These are phyloP conservation scores for Insectozyma bohioensis DNA, from an alignment of 1,139 yeast species.

Conservation along the genomic window DNA sequence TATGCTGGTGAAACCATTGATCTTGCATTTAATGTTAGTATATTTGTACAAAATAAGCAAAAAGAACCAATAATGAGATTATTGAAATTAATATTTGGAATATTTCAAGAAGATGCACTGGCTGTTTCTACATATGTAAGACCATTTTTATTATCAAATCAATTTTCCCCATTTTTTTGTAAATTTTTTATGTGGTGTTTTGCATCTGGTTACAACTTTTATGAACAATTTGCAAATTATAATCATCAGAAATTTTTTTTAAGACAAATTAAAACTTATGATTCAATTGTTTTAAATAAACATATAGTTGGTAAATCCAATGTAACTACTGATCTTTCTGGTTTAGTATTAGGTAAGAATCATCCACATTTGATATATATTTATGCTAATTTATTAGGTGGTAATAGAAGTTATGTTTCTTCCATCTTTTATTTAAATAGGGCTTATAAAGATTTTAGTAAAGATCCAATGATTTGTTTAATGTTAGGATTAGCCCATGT, in stretches of 20 bases:
- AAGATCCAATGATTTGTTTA: constrained; percentile 78
- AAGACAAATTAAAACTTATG: constrained; percentile 87
- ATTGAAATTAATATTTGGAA: constrained; percentile 65
- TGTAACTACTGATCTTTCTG: constrained; percentile 46
- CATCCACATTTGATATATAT: constrained; percentile 74
- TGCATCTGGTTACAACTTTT: constrained; percentile 58
- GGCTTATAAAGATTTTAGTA: constrained; percentile 59
- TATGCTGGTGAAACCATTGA: constrained; percentile 73
- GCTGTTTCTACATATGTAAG: constrained; percentile 56
- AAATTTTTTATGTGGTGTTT: constrained; percentile 68
- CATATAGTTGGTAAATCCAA: constrained; percentile 79
- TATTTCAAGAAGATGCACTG: constrained; percentile 51
- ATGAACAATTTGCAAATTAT: constrained; percentile 62
- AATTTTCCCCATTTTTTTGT: constrained; percentile 70
- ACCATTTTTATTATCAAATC: constrained; percentile 61
- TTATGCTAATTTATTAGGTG: constrained; percentile 76
- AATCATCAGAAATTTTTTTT: constrained; percentile 87
- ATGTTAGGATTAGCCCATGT: constrained; percentile 77
- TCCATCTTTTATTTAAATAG: constrained; percentile 68
- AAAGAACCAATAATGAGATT: constrained; percentile 58
- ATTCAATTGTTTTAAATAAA: constrained; percentile 53
- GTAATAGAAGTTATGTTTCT: constrained; percentile 81
- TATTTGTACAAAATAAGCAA: constrained; percentile 63
- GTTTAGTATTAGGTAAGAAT: constrained; percentile 43
- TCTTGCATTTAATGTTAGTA: constrained; percentile 73